Conservation (phyloP, 2,329 filamentous ascomycete species). For the Aureobasidium pullulans region DNA sequence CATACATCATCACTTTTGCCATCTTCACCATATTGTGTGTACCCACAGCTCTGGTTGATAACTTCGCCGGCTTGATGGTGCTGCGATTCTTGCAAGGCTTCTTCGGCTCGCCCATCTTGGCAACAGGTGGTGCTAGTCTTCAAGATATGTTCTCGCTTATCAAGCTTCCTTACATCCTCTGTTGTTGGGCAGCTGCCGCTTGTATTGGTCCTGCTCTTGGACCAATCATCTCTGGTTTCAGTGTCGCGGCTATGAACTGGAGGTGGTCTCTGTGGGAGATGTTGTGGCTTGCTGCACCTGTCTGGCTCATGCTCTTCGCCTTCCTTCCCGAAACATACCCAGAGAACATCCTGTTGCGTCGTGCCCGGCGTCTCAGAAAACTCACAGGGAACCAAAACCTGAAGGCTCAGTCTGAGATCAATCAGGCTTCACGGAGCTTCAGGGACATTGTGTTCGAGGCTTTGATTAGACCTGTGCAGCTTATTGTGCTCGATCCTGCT, state of each 20-base stretch:
- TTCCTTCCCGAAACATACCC: conserved; percentile 58
- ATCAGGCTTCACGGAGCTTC: conserved; percentile 44
- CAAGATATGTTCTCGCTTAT: conserved; percentile 52
- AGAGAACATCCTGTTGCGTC: conserved; percentile 51
- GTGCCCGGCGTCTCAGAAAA: conserved; percentile 52
- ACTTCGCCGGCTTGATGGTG: conserved; percentile 54
- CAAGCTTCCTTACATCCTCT: conserved; percentile 51
- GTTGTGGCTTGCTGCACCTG: conserved; percentile 52
- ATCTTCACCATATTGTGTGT: conserved; percentile 62
- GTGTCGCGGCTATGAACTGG: conserved; percentile 51
- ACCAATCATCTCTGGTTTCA: conserved; percentile 54
- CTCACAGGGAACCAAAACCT: conserved; percentile 48
- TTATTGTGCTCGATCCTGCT: conserved; percentile 49
- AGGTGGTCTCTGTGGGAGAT: conserved; percentile 60
- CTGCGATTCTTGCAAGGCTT: conserved; percentile 58
- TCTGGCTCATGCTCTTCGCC: conserved; percentile 52
- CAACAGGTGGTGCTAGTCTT: conserved; percentile 49
- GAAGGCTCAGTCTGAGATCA: conserved; percentile 55
- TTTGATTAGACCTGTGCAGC: conserved; percentile 53
- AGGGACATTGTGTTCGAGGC: conserved; percentile 44
- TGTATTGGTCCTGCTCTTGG: conserved; percentile 49
- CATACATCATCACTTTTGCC: conserved; percentile 61
- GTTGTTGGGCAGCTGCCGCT: conserved; percentile 51
- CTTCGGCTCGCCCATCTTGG: conserved; percentile 59
- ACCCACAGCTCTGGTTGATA: conserved; percentile 55